Conservation (phyloP, 2,329 filamentous ascomycete species). For the Diplodia sapinea region DNA sequence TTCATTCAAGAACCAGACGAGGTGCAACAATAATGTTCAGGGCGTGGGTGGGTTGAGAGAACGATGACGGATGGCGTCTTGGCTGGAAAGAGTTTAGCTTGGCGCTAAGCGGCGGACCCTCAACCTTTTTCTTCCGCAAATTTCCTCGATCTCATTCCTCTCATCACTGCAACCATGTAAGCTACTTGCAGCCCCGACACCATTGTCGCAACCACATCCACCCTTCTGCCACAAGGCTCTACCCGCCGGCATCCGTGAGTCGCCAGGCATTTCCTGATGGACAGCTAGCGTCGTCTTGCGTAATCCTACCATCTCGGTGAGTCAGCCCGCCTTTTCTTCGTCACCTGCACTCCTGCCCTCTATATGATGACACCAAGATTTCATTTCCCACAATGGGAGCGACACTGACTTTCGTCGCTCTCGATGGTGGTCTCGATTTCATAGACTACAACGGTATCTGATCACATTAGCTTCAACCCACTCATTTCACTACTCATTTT, state of each 20-base stretch:
- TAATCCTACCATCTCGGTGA: slow-evolving; percentile 17
- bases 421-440: slow-evolving; percentile 43
- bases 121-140: slow-evolving; percentile 28
- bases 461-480: slow-evolving; percentile 27
- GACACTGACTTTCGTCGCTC: slow-evolving; percentile 38
- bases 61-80: slow-evolving; percentile 1
- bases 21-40: not conserved
- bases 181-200: slow-evolving; percentile 11
- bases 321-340: slow-evolving; percentile 18
- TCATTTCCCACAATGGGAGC: slow-evolving; percentile 31
- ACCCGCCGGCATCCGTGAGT: not conserved
- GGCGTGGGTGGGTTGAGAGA: not conserved
- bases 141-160: slow-evolving; percentile 9
- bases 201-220: slow-evolving; percentile 9
- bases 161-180: slow-evolving; percentile 29
- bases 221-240: not conserved
- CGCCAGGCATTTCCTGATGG: not conserved
- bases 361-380: slow-evolving; percentile 33
- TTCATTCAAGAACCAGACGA: not conserved
- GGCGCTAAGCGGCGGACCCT: slow-evolving; percentile 3
- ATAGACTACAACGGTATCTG: slow-evolving; percentile 51
- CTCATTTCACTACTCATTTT: not conserved
- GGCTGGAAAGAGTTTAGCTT: slow-evolving; percentile 13
- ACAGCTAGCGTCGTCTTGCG: not conserved
- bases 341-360: slow-evolving; percentile 1